Evolutionary conservation across 2,329 filamentous ascomycete genomes (phyloP).

Genomic region (Colletotrichum sp.): DNA sequence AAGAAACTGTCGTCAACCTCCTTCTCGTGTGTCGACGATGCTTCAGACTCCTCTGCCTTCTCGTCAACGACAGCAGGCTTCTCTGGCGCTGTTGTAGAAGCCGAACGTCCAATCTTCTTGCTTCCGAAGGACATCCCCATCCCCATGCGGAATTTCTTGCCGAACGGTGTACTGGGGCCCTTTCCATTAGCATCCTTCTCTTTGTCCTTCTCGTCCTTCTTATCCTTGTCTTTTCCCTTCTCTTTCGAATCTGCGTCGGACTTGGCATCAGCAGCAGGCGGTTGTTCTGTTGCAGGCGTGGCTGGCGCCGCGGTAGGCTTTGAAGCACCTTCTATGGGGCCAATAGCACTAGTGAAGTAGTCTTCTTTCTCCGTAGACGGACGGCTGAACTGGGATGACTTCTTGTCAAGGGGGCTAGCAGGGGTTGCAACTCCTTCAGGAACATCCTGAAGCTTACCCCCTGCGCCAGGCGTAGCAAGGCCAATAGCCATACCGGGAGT

Average conservation of each 20-base stretch:
- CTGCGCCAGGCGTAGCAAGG: conserved; percentile 68
- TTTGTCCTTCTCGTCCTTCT: conserved; percentile 43
- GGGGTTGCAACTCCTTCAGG: conserved; percentile 51
- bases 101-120: conserved; percentile 81
- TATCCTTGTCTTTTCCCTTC: conserved; percentile 55
- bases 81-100: conserved; percentile 68
- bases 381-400: conserved; percentile 59
- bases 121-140: conserved; percentile 75
- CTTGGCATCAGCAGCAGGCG: conserved; percentile 48
- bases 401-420: conserved; percentile 57
- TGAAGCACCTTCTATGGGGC: conserved; percentile 49
- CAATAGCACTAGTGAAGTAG: conserved; percentile 75
- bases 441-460: conserved; percentile 48
- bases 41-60: conserved; percentile 72
- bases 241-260: conserved; percentile 34
- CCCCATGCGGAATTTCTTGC: conserved; percentile 78
- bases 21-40: conserved; percentile 70
- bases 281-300: conserved; percentile 48
- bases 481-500: conserved; percentile 83
- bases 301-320: conserved; percentile 55
- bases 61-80: conserved; percentile 80
- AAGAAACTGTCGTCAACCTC: conserved; percentile 77
- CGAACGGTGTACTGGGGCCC: conserved; percentile 68
- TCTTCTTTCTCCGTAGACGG: conserved; percentile 72
- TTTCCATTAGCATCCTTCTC: conserved; percentile 57